phyloP scores from a whole-genome alignment of 495 filamentous ascomycete genomes.

The Pyrenula massariospora region DNA sequence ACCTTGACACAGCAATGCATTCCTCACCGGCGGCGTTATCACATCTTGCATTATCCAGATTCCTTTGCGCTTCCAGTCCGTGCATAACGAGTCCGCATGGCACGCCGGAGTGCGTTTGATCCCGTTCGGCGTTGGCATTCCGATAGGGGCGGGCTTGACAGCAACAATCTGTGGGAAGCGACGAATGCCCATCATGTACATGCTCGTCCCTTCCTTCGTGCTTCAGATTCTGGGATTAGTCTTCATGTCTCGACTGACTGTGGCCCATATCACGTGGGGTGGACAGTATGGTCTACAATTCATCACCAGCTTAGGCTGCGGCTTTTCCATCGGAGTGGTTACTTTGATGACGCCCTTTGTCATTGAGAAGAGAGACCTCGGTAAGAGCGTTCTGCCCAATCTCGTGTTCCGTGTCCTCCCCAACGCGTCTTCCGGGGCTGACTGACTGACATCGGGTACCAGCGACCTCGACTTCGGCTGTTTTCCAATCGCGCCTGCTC shows the following conservation, averaged over 20 bases:
- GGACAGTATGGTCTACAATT: slow-evolving; percentile 39
- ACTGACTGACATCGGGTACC: too few relatives aligned
- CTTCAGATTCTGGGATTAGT: slow-evolving; percentile 38
- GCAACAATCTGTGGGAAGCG: slow-evolving; percentile 8
- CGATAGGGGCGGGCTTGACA: slow-evolving; percentile 11
- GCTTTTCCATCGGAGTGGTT: slow-evolving; percentile 32
- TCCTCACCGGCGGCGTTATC: slow-evolving; percentile 44
- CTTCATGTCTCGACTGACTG: slow-evolving; percentile 26
- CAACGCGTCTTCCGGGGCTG: too few relatives aligned
- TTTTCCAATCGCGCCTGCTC: slow-evolving; percentile 13
- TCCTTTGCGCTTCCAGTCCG: slow-evolving; percentile 48
- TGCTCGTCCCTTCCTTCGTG: slow-evolving; percentile 22
- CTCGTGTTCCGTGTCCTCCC: neutral
- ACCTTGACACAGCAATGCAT: too few relatives aligned
- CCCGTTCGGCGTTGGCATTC: slow-evolving; percentile 22
- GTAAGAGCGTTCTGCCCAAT: neutral
- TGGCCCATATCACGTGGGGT: slow-evolving; percentile 7
- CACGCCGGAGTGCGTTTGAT: slow-evolving; percentile 46
- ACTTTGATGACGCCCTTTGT: slow-evolving; percentile 39
- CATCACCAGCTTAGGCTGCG: slow-evolving; percentile 41
- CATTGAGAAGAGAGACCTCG: slow-evolving; percentile 19
- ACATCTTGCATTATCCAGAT: slow-evolving; percentile 44
- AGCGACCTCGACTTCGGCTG: too few relatives aligned
- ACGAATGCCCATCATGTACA: slow-evolving; percentile 35
- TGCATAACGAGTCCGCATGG: slow-evolving; percentile 30